Conservation (phyloP, 108 stramenopile genomes). For the Fragilaria radians region DNA sequence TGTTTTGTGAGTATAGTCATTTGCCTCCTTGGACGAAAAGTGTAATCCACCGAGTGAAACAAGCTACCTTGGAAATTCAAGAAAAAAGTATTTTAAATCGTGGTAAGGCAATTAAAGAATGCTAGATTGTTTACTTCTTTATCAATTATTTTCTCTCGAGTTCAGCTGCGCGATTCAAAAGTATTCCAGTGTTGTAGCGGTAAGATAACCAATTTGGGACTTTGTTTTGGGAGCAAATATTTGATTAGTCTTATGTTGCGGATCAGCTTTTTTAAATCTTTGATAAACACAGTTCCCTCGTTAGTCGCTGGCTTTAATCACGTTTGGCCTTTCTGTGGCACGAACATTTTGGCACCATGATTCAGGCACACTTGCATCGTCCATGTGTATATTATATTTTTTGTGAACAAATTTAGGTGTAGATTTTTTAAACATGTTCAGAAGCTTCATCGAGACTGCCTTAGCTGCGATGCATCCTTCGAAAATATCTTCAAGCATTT, state of each 20-base stretch:
- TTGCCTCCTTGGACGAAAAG: conserved; percentile 38
- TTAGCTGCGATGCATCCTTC: neutral
- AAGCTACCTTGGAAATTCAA: conserved; percentile 25
- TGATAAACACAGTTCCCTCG: no score
- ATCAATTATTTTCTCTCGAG: no score
- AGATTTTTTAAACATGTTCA: neutral
- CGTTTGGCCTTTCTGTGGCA: neutral
- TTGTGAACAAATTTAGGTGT: neutral
- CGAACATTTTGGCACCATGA: conserved; percentile 1
- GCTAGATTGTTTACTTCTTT: no score
- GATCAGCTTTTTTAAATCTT: no score
- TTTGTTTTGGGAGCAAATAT: no score
- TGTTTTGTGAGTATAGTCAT: conserved; percentile 45
- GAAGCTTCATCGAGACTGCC: neutral
- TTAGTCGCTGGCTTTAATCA: no score
- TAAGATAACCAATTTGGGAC: no score
- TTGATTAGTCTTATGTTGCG: no score
- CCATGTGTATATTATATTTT: neutral
- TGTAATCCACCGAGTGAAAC: conserved; percentile 26
- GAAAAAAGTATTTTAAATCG: no score
- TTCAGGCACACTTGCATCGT: neutral
- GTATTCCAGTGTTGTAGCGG: no score
- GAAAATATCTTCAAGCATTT: conserved; percentile 7
- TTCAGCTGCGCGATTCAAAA: no score
- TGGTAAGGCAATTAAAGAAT: no score